Percentiles rank a stretch among this genome's conserved stretches.
phyloP scores from a whole-genome alignment of 2,329 filamentous ascomycete species.

The Pyrenochaeta sp. region DNA sequence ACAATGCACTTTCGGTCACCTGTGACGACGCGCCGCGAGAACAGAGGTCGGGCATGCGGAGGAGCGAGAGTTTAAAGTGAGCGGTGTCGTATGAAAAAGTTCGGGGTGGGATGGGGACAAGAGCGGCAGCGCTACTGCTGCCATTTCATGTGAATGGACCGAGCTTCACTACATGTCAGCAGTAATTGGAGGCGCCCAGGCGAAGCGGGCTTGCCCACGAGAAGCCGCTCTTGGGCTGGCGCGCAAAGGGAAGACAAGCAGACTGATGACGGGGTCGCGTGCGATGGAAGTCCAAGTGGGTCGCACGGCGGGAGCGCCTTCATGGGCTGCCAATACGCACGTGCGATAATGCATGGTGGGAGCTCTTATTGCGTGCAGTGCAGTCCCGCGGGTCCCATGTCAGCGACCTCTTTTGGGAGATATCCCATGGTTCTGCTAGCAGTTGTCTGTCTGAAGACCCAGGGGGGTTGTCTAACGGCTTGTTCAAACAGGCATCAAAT shows the following conservation, averaged over 20 bases:
- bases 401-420: neutral
- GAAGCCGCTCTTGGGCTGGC: neutral
- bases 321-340: neutral
- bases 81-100: neutral
- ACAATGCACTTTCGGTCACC: neutral
- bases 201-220: neutral
- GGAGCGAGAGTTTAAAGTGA: neutral
- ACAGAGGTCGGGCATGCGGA: neutral
- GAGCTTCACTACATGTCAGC: neutral
- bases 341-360: constrained; percentile 6
- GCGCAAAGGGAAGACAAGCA: neutral
- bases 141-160: neutral
- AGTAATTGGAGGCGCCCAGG: neutral
- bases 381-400: constrained; percentile 3
- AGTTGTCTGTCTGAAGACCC: neutral
- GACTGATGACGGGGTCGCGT: neutral
- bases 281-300: neutral
- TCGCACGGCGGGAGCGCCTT: neutral
- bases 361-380: constrained; percentile 3
- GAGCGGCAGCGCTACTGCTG: neutral
- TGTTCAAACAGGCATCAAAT: too few species aligned
- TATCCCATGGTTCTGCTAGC: too few species aligned
- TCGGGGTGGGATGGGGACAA: neutral
- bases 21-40: neutral
- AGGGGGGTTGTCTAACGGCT: too few species aligned